Conservation (phyloP, 2,329 filamentous ascomycete species). For the Elsinoe batatas region DNA sequence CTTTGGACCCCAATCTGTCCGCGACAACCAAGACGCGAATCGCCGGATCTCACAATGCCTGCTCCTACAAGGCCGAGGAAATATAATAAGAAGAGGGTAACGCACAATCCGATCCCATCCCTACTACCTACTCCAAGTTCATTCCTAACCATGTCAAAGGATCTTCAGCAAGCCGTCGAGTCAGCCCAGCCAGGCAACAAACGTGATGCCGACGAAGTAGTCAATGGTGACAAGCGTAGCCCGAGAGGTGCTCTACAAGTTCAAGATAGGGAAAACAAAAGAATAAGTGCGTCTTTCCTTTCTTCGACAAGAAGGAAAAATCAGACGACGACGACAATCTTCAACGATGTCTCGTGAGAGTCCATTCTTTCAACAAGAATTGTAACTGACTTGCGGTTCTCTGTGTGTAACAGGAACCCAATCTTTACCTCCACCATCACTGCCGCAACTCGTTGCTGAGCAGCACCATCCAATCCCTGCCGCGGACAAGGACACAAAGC, state of each 20-base stretch:
- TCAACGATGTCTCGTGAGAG: constrained; percentile 14
- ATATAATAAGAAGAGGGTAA: constrained; percentile 11
- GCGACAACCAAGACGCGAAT: neutral
- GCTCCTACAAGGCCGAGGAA: constrained; percentile 10
- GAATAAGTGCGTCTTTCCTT: constrained; percentile 16
- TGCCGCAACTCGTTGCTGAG: constrained; percentile 88
- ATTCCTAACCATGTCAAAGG: constrained; percentile 8
- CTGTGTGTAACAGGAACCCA: constrained; percentile 53
- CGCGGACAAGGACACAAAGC: constrained; percentile 80
- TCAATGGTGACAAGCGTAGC: constrained; percentile 10
- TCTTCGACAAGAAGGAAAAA: neutral
- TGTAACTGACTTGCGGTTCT: constrained; percentile 16
- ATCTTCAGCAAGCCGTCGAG: constrained; percentile 8
- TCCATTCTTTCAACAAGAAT: constrained; percentile 18
- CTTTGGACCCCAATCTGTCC: neutral
- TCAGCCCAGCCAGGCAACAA: constrained; percentile 9
- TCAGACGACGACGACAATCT: constrained; percentile 5
- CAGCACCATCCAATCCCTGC: constrained; percentile 76
- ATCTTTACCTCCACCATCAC: constrained; percentile 80
- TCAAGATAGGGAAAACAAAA: constrained; percentile 16
- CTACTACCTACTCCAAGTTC: neutral
- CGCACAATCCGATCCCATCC: neutral
- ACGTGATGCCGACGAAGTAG: constrained; percentile 11
- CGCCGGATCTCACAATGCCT: constrained; percentile 1
- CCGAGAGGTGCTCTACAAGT: constrained; percentile 13